Evolutionary conservation across 805 yeast species (phyloP).

Genomic region (Saturnispora gosingensis): DNA sequence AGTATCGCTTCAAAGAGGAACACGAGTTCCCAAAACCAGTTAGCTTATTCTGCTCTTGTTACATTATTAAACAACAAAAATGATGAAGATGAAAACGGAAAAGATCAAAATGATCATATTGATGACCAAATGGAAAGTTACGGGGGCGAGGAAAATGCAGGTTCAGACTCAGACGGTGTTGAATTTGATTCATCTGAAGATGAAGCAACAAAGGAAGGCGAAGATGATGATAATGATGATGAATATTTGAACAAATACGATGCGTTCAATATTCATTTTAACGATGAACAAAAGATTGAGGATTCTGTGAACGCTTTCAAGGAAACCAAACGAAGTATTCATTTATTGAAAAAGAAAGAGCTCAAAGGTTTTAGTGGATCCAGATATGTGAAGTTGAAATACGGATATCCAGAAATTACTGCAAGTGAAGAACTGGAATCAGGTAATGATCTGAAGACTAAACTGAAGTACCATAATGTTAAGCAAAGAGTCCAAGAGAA

Average conservation of each 20-base stretch:
- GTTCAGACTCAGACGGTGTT: slow-evolving; percentile 14
- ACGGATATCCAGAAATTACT: slow-evolving; percentile 15
- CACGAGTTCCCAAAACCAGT: slow-evolving; percentile 16
- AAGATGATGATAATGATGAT: slow-evolving; percentile 30
- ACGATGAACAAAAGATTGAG: slow-evolving; percentile 35
- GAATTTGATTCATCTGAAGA: slow-evolving; percentile 17
- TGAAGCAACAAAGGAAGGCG: slow-evolving; percentile 26
- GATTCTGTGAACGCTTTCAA: slow-evolving; percentile 27
- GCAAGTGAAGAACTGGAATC: slow-evolving; percentile 5
- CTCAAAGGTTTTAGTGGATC: slow-evolving; percentile 9
- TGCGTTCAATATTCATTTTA: slow-evolving; percentile 74
- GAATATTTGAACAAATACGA: slow-evolving; percentile 33
- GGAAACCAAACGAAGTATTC: slow-evolving; percentile 17
- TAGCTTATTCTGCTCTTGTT: slow-evolving; percentile 24
- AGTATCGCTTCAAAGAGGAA: slow-evolving; percentile 13
- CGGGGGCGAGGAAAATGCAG: slow-evolving; percentile 10
- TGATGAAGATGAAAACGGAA: slow-evolving; percentile 3
- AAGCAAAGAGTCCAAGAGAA: slow-evolving; percentile 39
- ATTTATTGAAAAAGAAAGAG: neutral
- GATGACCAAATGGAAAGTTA: slow-evolving; percentile 15
- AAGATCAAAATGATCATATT: slow-evolving; percentile 21
- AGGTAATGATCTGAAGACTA: slow-evolving; percentile 8
- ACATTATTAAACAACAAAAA: slow-evolving; percentile 22
- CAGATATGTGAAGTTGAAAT: slow-evolving; percentile 28
- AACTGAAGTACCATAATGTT: slow-evolving; percentile 30